Base-by-base conservation (phyloP, 2,329 filamentous ascomycete species). In the Aureobasidium uvarum region DNA sequence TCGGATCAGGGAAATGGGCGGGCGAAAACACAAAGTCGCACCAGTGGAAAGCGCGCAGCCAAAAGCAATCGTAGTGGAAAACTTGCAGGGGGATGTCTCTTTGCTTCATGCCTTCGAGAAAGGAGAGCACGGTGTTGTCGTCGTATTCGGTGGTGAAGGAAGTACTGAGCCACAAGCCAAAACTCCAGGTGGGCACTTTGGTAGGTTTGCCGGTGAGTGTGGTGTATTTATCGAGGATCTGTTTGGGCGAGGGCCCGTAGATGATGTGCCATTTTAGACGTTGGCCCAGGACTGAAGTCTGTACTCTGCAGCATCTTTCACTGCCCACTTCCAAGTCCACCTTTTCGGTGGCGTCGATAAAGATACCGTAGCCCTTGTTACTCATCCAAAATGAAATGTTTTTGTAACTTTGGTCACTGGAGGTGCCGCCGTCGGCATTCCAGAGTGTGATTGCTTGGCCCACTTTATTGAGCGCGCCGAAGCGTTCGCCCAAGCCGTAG, bases 51-150 rank as follows among this genome's bases (percentile, higher is more conserved):
- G 85, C 86, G 68, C 87, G 86, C 81, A 91, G 86, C 88, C 88
- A 91, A 81, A 90, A 91, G 74, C 86, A 89, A 73, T 91, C 89
- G 69, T 89, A 91, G 74, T 91, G 89, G 75, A 91, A 91, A 3
- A 90, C 87, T 43, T 88, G 85, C 1, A 91, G 81, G 0, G 86
- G 85, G 18, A 88, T 88, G 52, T 84, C 82, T 1, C 86, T 83
- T 56, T 83, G 79, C 67, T 81, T 83, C 85, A 91, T 90, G 13
- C 87, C 87, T 69, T 89, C 84, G 25, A 91, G 81, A 74, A 91
- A 91, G 11, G 81, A 81, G 52, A 80, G 85, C 31, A 91, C 88
- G 0, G 88, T 91, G 23, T 81, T 74, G 74, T 91, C 88, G 68
- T 89, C 86, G 72, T 91, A 91, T 68, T 85, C 84, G 2, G 89